Conservation (phyloP, 257 asterid species). For the Rauvolfia tetraphylla region DNA sequence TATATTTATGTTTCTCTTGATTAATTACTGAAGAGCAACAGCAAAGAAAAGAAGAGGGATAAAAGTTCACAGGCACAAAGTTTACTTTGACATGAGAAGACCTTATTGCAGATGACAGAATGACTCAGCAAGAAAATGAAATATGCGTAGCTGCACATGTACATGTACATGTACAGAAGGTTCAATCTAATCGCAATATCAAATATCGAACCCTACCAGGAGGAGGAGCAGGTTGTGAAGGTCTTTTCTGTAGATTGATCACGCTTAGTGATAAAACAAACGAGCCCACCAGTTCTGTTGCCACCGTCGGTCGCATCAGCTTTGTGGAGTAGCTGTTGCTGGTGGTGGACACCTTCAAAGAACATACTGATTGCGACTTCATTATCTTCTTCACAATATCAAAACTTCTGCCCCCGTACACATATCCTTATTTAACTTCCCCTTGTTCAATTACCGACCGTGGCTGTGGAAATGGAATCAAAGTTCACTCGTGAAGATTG, state of each 20-base stretch:
- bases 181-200: conserved; percentile 10
- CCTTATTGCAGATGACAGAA: background rate
- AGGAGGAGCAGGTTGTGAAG: no score
- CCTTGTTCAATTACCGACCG: background rate
- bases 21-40: no score
- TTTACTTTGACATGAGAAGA: background rate
- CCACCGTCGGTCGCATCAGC: background rate
- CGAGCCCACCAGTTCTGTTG: conserved; percentile 9
- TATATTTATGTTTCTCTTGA: background rate
- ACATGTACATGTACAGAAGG: background rate
- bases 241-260: conserved; percentile 21
- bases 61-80: background rate
- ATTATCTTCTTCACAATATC: background rate
- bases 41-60: no score
- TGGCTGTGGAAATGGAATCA: background rate
- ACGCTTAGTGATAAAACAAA: conserved; percentile 9
- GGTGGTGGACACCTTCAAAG: conserved; percentile 9
- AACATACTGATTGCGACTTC: conserved; percentile 8
- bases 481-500: background rate
- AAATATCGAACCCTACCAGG: background rate
- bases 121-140: conserved; percentile 16
- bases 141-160: conserved; percentile 14
- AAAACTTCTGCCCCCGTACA: background rate
- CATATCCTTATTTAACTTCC: no score
- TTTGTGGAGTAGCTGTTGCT: background rate